A percentile compares a stretch with the other conserved stretches of the same genome.
phyloP scores from a whole-genome alignment of 164 flowering plant species.

The Litsea cubeba region DNA sequence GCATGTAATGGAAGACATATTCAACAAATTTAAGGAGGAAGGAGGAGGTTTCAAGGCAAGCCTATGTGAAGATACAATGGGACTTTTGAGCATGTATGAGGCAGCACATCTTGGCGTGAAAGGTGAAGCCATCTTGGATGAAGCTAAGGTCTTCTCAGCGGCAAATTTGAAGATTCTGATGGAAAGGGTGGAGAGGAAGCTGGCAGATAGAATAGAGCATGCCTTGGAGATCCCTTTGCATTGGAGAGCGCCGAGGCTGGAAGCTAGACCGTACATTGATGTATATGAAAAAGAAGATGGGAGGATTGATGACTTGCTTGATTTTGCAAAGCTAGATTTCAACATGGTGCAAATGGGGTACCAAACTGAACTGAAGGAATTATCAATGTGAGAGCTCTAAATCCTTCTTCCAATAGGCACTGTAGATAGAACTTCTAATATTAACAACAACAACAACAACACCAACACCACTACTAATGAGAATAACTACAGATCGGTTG shows the following conservation, averaged over 20 bases:
- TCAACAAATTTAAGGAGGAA: conserved; percentile 1
- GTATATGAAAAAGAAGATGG: background rate
- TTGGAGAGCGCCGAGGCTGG: background rate
- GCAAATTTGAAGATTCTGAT: conserved; percentile 8
- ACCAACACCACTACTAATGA: too few relatives aligned
- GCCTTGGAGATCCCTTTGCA: conserved; percentile 18
- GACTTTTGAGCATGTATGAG: conserved; percentile 18
- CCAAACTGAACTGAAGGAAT: conserved; percentile 3
- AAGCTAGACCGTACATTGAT: background rate
- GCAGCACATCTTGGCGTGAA: conserved; percentile 20
- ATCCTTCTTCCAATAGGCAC: background rate
- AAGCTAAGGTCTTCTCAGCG: conserved; percentile 16
- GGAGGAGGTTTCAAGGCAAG: conserved; percentile 7
- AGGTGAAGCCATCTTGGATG: conserved; percentile 23
- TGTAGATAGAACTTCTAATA: too few relatives aligned
- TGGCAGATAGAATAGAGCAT: conserved; percentile 5
- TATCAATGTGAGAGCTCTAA: background rate
- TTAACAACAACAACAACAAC: too few relatives aligned
- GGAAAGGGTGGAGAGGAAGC: background rate
- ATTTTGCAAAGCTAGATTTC: conserved; percentile 23
- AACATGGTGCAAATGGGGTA: conserved; percentile 6
- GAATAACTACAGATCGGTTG: too few relatives aligned
- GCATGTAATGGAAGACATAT: conserved; percentile 3
- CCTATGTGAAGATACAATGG: conserved; percentile 1
- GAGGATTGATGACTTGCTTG: background rate